Evolutionary conservation across 192 early-diverging fungal genomes (phyloP).

Genomic region (Coemansia sp.): DNA sequence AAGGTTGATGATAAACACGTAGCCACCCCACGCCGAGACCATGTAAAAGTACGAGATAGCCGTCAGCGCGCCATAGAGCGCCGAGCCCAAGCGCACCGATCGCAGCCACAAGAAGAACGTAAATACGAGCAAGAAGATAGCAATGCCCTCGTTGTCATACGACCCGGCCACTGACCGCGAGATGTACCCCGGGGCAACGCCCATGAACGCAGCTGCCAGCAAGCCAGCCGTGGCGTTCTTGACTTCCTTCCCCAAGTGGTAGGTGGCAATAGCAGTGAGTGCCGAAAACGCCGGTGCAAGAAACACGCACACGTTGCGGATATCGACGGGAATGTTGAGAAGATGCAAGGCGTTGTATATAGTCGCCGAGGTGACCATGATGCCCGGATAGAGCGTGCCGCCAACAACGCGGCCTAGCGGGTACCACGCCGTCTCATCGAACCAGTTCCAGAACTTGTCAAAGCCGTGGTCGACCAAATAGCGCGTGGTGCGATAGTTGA

Average conservation of each 20-base stretch:
- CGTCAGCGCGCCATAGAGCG: conserved; percentile 81
- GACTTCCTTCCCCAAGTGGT: conserved; percentile 90
- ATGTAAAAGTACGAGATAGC: conserved; percentile 99
- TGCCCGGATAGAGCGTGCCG: conserved; percentile 99
- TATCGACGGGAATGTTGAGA: conserved; percentile 97
- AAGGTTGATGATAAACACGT: conserved; percentile 99
- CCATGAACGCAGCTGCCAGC: conserved; percentile 97
- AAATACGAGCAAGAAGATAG: conserved; percentile 98
- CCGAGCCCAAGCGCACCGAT: conserved; percentile 92
- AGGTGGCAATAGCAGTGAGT: conserved; percentile 95
- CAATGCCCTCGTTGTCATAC: conserved; percentile 99
- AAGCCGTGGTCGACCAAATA: conserved; percentile 92
- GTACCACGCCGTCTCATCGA: conserved; percentile 98
- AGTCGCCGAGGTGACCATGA: conserved; percentile 97
- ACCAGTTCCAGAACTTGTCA: conserved; percentile 99
- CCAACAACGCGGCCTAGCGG: conserved; percentile 98
- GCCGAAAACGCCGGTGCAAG: conserved; percentile 96
- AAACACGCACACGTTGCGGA: conserved; percentile 98
- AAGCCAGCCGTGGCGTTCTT: conserved; percentile 93
- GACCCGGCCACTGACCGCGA: conserved; percentile 99
- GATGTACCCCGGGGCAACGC: conserved; percentile 98
- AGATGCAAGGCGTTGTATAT: conserved; percentile 94
- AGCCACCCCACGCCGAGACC: conserved; percentile 99
- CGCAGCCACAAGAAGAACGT: conserved; percentile 99
- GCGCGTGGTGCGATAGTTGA: conserved; percentile 97